Evolutionary conservation across 2,329 filamentous ascomycete genomes (phyloP).

Genomic region (Penicillium crustosum): DNA sequence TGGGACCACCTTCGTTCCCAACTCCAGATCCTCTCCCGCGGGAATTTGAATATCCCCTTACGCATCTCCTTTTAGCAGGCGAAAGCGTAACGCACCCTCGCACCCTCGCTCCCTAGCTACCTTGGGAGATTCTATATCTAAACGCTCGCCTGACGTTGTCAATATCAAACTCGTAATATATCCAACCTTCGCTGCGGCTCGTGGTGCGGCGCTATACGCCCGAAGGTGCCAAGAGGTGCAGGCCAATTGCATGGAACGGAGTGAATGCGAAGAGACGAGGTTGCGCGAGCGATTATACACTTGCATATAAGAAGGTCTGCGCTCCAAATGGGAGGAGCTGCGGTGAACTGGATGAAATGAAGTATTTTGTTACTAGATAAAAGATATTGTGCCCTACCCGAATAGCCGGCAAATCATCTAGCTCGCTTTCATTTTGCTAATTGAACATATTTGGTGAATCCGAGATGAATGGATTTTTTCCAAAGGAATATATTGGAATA

Average conservation of each 20-base stretch:
- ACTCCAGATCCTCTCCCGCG: constrained; percentile 8
- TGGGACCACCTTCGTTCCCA: constrained; percentile 8
- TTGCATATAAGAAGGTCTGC: not conserved
- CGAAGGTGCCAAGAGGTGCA: not conserved
- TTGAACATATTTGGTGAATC: too few relatives aligned
- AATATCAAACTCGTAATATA: not conserved
- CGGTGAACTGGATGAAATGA: not conserved
- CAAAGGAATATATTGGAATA: too few relatives aligned
- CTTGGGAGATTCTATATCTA: not conserved
- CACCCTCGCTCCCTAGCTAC: not conserved
- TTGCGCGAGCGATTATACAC: not conserved
- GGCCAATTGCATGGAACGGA: not conserved
- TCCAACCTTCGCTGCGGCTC: not conserved
- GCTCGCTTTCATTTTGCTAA: too few relatives aligned
- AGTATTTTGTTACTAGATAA: not conserved
- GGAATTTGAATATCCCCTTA: constrained; percentile 2
- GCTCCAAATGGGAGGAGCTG: not conserved
- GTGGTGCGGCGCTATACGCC: not conserved
- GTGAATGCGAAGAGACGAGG: not conserved
- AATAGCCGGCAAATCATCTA: too few relatives aligned
- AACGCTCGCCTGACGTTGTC: not conserved
- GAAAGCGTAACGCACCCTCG: constrained; percentile 4
- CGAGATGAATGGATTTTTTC: too few relatives aligned
- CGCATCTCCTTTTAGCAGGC: constrained; percentile 11
- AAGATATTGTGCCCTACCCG: too few relatives aligned